Percentiles rank a stretch among this genome's conserved stretches.
Conservation (phyloP, 345 rosid species). For the Citrus cavaleriei region DNA sequence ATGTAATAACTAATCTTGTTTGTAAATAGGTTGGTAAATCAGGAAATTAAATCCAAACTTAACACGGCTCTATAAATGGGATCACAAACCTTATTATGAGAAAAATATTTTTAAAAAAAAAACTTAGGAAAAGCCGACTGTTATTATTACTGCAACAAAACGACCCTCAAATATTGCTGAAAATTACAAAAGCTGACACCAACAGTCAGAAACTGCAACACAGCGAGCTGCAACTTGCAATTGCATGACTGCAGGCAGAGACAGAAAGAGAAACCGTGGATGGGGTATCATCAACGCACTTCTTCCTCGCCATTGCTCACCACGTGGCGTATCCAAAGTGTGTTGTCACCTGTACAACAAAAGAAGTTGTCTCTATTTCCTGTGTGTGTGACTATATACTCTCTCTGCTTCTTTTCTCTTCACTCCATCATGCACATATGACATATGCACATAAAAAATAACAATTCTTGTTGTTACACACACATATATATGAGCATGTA, state of each 20-base stretch:
- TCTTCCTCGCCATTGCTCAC: background rate
- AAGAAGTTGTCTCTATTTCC: background rate
- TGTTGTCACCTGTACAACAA: slow-evolving; percentile 17
- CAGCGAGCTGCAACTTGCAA: background rate
- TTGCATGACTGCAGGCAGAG: background rate
- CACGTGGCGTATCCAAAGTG: slow-evolving; percentile 17
- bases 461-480: too few species aligned
- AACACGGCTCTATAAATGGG: too few species aligned
- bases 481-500: background rate
- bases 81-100: too few species aligned
- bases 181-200: background rate
- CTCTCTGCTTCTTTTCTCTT: background rate
- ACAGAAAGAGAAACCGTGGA: background rate
- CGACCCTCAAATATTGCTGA: background rate
- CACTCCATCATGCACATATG: background rate
- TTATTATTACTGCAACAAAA: background rate
- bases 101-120: too few species aligned
- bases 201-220: background rate
- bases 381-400: background rate
- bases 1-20: too few species aligned
- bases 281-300: background rate
- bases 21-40: too few species aligned
- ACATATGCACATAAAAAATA: too few species aligned
- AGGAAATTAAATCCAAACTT: too few species aligned
- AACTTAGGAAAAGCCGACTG: background rate